Base-by-base conservation (phyloP, 106 monocot genomes). In the Hemerocallis citrina region DNA sequence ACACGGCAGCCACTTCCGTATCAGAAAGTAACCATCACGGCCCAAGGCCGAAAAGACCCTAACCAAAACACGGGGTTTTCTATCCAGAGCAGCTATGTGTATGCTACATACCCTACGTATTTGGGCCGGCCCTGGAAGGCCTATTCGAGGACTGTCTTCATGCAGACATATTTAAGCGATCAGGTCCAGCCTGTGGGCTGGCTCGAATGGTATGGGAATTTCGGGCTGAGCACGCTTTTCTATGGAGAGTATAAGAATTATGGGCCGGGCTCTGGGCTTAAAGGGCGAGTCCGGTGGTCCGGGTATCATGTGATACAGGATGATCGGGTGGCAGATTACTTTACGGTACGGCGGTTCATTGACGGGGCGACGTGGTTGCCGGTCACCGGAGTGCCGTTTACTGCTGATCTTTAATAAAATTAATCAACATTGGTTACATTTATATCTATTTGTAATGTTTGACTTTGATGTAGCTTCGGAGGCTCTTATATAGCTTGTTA, bases 101-200 rank as follows among this genome's bases (percentile, higher is more conserved):
- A 79, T 33, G 72, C 74, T 1, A 77, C 75, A 2, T 63, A 65
- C 27, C 84, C 83, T 4, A 87, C 87, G 8, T 96, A 84, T 61
- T 59, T 96, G 19, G 96, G 96, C 13, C 75, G 96, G 49, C 93
- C 93, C 0, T 93, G 93, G 89, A 93, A 89, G 77, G 66, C 71
- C 31, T 93, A 72, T 75, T 93, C 93, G 0, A 79, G 82, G 60
- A 79, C 79, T 0, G 77, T 93, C 2, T 79, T 93, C 74, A 85
- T 93, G 85, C 79, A 93, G 62, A 69, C 79, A 0, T 89, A 79
- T 52, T 59, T 93, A 13, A 64, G 82, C 14, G 33, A 62, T 0
- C 27, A 41, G 28, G 80, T 93, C 0, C 77, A 80, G 55, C 77
- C 93, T 0, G 35, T 52, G 8, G 93, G 93, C 1, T 93, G 93